Percentiles rank a stretch among this genome's conserved stretches.
phyloP scores from a whole-genome alignment of 108 stramenopile species.

The Chaetoceros tenuissimus region DNA sequence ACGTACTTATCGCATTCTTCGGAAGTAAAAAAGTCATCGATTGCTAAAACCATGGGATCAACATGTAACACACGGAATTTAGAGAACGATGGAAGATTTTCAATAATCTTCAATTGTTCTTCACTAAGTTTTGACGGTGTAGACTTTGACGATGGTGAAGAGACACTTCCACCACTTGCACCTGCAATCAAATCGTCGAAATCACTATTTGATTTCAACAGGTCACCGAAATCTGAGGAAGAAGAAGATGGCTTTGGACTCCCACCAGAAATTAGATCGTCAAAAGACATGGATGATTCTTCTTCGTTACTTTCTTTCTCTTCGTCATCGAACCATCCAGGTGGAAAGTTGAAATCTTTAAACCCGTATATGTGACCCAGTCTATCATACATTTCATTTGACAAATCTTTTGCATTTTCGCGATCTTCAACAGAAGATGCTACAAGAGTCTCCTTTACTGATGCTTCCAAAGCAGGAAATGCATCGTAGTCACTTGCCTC shows the following conservation, averaged over 20 bases:
- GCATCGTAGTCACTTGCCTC: slow-evolving; percentile 37
- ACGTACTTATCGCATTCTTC: slow-evolving; percentile 74
- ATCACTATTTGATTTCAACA: slow-evolving; percentile 5
- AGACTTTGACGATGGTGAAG: neutral
- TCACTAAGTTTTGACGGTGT: slow-evolving; percentile 1
- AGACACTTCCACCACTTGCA: slow-evolving; percentile 12
- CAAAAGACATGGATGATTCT: slow-evolving; percentile 24
- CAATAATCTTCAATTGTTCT: slow-evolving; percentile 11
- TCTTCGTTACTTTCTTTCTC: slow-evolving; percentile 1
- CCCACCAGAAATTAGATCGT: slow-evolving; percentile 32
- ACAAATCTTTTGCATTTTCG: slow-evolving; percentile 22
- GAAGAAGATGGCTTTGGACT: neutral
- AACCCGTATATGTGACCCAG: slow-evolving; percentile 80
- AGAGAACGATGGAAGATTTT: slow-evolving; percentile 44
- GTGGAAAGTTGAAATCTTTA: slow-evolving; percentile 56
- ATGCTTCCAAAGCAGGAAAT: slow-evolving; percentile 58
- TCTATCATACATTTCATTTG: slow-evolving; percentile 71
- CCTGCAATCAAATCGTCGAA: slow-evolving; percentile 18
- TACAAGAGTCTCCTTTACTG: slow-evolving; percentile 44
- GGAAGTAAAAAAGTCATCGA: slow-evolving; percentile 69
- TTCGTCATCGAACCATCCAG: slow-evolving; percentile 1
- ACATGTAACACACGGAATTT: slow-evolving; percentile 62
- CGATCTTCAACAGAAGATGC: slow-evolving; percentile 20
- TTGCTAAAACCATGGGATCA: slow-evolving; percentile 66
- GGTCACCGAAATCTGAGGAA: neutral